Percentiles rank a stretch among this genome's conserved stretches.
These are phyloP conservation scores for Kwoniella mangroviensis DNA, from an alignment of 768 basidiomycete species.

Conservation along the genomic window DNA sequence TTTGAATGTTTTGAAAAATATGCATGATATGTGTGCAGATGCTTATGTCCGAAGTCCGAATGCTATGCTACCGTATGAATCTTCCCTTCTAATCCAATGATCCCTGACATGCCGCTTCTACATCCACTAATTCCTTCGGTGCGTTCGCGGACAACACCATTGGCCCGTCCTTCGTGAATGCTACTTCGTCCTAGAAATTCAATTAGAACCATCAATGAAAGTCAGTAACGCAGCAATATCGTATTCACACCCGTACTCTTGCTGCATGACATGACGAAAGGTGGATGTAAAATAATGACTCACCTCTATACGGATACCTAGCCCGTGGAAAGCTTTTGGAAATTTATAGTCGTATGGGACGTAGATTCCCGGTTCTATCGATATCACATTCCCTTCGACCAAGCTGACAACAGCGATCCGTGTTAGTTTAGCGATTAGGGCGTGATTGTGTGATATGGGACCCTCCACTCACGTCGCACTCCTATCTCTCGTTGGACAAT, in stretches of 20 bases:
- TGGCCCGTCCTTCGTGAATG: conserved; percentile 51
- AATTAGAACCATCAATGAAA: too few relatives aligned
- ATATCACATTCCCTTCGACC: conserved; percentile 85
- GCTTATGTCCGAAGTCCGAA: too few relatives aligned
- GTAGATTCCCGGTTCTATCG: conserved; percentile 84
- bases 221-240: too few relatives aligned
- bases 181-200: conserved; percentile 53
- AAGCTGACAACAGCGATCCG: conserved; percentile 59
- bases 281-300: conserved; percentile 10
- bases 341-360: conserved; percentile 79
- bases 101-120: conserved; percentile 57
- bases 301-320: conserved; percentile 91
- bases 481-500: conserved; percentile 63
- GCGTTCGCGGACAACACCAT: conserved; percentile 53
- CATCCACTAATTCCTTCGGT: conserved; percentile 58
- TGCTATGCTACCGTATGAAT: too few relatives aligned
- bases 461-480: conserved; percentile 52
- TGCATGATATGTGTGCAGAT: too few relatives aligned
- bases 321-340: conserved; percentile 85
- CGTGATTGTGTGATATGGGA: too few relatives aligned
- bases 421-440: too few relatives aligned
- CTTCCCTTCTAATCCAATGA: conserved; percentile 39
- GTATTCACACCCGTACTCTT: too few relatives aligned
- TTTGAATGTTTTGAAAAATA: too few relatives aligned
- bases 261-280: background rate